Conservation (phyloP, 2,329 filamentous ascomycete genomes). For the Magnaporthales sp. region DNA sequence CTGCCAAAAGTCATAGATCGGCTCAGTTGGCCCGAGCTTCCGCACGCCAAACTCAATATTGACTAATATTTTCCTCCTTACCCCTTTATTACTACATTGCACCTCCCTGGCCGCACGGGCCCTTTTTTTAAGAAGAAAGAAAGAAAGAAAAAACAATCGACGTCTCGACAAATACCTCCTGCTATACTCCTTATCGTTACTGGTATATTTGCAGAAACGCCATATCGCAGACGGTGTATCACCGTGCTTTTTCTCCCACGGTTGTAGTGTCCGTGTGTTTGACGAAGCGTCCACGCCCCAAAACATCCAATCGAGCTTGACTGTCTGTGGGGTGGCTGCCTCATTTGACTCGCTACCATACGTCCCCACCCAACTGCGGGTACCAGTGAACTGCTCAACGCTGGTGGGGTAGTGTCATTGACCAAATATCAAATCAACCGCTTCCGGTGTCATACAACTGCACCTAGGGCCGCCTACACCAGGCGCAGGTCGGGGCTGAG, state of each 20-base stretch:
- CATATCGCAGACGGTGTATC: not conserved
- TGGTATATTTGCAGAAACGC: not conserved
- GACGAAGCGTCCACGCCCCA: not conserved
- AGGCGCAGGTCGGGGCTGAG: not conserved
- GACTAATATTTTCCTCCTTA: not conserved
- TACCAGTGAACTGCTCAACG: not conserved
- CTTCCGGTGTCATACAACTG: not conserved
- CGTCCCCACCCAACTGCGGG: constrained; percentile 4
- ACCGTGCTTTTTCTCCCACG: not conserved
- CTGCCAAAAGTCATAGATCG: not conserved
- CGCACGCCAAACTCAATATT: not conserved
- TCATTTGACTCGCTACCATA: not conserved
- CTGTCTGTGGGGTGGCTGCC: not conserved
- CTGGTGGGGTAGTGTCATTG: not conserved
- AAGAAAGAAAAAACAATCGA: not conserved
- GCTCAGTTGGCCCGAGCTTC: not conserved
- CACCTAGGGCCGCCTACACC: not conserved
- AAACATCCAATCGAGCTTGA: not conserved
- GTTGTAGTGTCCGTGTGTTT: not conserved
- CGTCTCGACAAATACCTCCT: not conserved
- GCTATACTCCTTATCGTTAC: not conserved
- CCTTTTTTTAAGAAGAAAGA: not conserved
- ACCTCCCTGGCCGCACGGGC: not conserved
- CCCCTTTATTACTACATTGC: not conserved
- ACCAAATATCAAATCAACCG: not conserved